A percentile compares a stretch with the other conserved stretches of the same genome.
Evolutionary conservation across 306 rosid species (phyloP).

Genomic region (Sicyos baderoa): DNA sequence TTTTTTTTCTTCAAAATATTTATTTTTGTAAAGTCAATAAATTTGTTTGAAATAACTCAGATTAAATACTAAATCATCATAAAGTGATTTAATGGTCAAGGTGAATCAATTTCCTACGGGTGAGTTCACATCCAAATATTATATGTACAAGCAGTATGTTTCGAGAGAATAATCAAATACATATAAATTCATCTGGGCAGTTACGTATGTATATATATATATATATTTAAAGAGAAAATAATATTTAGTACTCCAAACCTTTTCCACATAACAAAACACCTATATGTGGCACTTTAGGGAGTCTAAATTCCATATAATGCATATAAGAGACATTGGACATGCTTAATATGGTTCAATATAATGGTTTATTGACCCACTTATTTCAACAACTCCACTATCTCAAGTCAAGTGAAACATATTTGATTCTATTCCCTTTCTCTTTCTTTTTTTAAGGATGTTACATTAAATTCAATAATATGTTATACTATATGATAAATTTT

Average conservation of each 20-base stretch:
- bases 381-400: conserved; percentile 15
- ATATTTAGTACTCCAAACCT: background rate
- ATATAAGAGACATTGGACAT: background rate
- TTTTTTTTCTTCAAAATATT: no score
- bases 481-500: background rate
- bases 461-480: background rate
- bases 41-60: no score
- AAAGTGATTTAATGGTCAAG: no score
- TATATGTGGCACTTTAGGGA: background rate
- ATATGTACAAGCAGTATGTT: no score
- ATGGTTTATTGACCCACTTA: background rate
- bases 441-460: background rate
- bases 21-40: no score
- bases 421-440: background rate
- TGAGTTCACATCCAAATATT: no score
- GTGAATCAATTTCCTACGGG: no score
- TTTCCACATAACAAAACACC: background rate
- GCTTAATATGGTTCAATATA: background rate
- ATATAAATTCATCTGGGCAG: no score
- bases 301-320: background rate
- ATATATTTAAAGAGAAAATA: no score
- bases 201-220: no score
- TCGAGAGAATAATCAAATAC: no score
- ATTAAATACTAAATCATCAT: no score
- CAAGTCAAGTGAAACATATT: background rate